Conservation (phyloP, 495 filamentous ascomycete species). For the Astrothelium subdiscretum region DNA sequence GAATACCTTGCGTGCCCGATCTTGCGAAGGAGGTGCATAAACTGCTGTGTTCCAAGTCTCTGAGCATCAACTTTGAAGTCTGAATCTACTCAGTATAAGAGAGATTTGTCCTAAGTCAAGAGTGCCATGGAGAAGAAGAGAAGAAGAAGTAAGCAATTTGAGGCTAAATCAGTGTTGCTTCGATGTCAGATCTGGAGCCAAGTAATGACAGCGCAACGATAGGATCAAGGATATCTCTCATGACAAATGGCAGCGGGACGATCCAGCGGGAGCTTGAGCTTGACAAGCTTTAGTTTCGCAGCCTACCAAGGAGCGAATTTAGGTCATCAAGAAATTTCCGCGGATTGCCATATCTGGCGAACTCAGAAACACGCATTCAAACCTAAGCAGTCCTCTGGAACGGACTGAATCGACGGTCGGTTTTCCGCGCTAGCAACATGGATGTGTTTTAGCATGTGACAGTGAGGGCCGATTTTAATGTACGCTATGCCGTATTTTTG, state of each 20-base stretch:
- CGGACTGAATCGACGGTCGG: not conserved
- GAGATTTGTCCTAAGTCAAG: not conserved
- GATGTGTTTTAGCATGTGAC: not conserved
- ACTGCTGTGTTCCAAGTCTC: not conserved
- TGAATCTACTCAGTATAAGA: too few species aligned
- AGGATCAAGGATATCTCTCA: not conserved
- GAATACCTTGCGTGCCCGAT: not conserved
- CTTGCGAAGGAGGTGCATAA: not conserved
- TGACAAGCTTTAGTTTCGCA: not conserved
- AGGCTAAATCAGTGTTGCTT: not conserved
- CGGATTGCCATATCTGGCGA: not conserved
- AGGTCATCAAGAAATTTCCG: not conserved
- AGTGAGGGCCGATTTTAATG: not conserved
- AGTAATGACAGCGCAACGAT: not conserved
- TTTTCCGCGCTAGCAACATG: not conserved
- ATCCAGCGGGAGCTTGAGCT: not conserved
- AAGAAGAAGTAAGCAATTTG: too few species aligned
- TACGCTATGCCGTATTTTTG: not conserved
- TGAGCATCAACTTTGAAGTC: not conserved
- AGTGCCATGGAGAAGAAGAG: not conserved
- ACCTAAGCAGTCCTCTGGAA: too few species aligned
- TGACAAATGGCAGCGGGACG: not conserved
- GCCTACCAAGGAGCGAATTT: not conserved
- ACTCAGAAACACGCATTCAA: not conserved
- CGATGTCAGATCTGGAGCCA: not conserved